Percentiles rank a stretch among this genome's conserved stretches.
These are phyloP conservation scores for Dittrichia graveolens DNA, from an alignment of 129 eudicot species.

Conservation along the genomic window DNA sequence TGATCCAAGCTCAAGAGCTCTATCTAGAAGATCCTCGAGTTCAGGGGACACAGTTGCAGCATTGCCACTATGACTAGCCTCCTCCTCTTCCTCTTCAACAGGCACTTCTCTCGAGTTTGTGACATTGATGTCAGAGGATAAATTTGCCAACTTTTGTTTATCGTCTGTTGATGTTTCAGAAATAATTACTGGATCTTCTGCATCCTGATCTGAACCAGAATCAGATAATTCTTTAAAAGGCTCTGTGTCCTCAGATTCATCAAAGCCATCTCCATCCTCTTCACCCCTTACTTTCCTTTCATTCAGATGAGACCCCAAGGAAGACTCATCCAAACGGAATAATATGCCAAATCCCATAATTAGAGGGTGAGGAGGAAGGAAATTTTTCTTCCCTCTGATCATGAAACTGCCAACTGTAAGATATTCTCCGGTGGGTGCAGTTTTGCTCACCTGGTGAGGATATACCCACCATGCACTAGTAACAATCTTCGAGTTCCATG, in stretches of 20 bases:
- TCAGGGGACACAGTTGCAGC: conserved; percentile 48
- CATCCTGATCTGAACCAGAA: conserved; percentile 67
- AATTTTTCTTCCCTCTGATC: conserved; percentile 95
- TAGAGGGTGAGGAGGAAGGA: conserved; percentile 94
- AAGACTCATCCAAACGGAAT: conserved; percentile 92
- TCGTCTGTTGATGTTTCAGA: conserved; percentile 32
- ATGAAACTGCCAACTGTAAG: conserved; percentile 98
- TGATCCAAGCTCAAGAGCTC: conserved; percentile 87
- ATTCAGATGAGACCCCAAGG: conserved; percentile 88
- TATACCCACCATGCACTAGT: conserved; percentile 99
- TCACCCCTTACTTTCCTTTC: conserved; percentile 98
- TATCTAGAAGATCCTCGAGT: conserved; percentile 85
- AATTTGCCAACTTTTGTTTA: conserved; percentile 15
- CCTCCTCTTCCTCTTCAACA: conserved; percentile 26
- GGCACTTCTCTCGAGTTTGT: conserved; percentile 30
- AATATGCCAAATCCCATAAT: conserved; percentile 94
- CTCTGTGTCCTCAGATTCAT: conserved; percentile 50
- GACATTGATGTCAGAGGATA: conserved; percentile 31
- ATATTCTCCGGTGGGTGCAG: conserved; percentile 98
- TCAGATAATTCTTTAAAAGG: conserved; percentile 60
- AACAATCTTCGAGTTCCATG: conserved; percentile 97
- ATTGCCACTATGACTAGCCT: conserved; percentile 7
- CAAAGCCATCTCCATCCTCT: conserved; percentile 62
- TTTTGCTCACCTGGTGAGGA: conserved; percentile 95
- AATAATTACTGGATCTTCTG: conserved; percentile 28